Conservation (phyloP, 2,329 filamentous ascomycete genomes). For the Endothia cerciana region DNA sequence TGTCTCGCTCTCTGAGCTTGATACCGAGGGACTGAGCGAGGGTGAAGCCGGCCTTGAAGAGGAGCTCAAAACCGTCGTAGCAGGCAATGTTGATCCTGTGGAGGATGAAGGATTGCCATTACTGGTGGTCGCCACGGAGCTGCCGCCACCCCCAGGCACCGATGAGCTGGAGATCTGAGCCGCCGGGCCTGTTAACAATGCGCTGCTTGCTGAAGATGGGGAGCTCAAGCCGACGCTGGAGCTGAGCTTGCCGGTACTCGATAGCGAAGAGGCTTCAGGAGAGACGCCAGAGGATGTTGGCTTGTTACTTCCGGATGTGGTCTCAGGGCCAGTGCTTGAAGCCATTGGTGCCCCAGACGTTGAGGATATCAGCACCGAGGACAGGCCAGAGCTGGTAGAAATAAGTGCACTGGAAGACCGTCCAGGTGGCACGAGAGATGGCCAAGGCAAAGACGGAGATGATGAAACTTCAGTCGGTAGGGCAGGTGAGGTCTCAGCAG, state of each 20-base stretch:
- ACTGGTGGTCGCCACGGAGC: background rate
- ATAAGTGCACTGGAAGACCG: background rate
- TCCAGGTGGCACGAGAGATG: background rate
- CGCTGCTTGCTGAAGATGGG: background rate
- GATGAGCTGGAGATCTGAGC: background rate
- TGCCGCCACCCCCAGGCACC: background rate
- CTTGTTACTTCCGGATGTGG: conserved; percentile 4
- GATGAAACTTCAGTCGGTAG: background rate
- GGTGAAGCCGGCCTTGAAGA: background rate
- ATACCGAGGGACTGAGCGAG: conserved; percentile 6
- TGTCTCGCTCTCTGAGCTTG: background rate
- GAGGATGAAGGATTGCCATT: conserved; percentile 5
- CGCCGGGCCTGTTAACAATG: background rate
- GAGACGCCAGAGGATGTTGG: conserved; percentile 2
- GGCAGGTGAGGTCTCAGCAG: background rate
- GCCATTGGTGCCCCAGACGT: background rate
- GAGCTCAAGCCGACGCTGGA: conserved; percentile 7
- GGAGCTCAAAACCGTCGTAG: background rate
- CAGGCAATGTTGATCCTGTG: background rate
- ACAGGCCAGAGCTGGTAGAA: background rate
- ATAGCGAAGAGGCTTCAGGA: background rate
- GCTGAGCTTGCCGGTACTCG: conserved; percentile 1
- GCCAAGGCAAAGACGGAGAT: background rate
- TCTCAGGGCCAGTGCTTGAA: background rate
- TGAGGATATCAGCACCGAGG: background rate